Evolutionary conservation across 2,329 filamentous ascomycete species (phyloP).

Genomic region (Aspergillus cejpii): DNA sequence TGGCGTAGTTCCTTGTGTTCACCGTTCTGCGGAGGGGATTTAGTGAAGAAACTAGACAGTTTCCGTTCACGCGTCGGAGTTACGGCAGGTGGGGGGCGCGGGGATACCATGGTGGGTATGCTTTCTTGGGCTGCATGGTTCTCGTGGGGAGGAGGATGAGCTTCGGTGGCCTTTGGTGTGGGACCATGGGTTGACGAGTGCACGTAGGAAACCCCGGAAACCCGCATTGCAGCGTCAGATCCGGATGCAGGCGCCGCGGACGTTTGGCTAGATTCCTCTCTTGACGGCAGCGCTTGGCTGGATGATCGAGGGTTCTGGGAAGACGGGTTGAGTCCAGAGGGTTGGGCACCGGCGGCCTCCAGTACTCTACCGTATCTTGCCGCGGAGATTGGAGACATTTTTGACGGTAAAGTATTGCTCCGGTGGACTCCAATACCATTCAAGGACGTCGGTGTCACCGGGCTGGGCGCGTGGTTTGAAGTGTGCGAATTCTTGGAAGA

Average conservation of each 20-base stretch:
- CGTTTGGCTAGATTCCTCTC: conserved; percentile 14
- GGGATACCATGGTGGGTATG: conserved; percentile 42
- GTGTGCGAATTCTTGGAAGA: conserved; percentile 80
- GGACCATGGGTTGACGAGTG: conserved; percentile 33
- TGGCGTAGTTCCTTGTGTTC: conserved; percentile 57
- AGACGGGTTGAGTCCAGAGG: conserved; percentile 28
- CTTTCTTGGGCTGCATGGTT: conserved; percentile 32
- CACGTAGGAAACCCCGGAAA: conserved; percentile 20
- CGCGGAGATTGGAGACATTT: conserved; percentile 68
- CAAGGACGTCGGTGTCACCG: conserved; percentile 53
- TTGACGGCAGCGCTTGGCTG: conserved; percentile 23
- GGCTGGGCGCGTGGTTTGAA: conserved; percentile 64
- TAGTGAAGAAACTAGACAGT: conserved; percentile 60
- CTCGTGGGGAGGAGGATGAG: conserved; percentile 13
- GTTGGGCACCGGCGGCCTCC: conserved; percentile 46
- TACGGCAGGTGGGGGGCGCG: conserved; percentile 36
- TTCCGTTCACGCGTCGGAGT: conserved; percentile 61
- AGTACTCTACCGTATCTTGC: conserved; percentile 59
- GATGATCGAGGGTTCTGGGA: conserved; percentile 27
- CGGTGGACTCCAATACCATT: conserved; percentile 56
- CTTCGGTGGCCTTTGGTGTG: conserved; percentile 18
- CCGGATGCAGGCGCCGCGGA: conserved; percentile 7
- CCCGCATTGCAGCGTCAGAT: conserved; percentile 12
- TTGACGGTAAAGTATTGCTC: conserved; percentile 91
- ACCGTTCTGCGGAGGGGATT: conserved; percentile 58